Conservation (phyloP, 2,329 filamentous ascomycete species). For the Diatrype stigma region DNA sequence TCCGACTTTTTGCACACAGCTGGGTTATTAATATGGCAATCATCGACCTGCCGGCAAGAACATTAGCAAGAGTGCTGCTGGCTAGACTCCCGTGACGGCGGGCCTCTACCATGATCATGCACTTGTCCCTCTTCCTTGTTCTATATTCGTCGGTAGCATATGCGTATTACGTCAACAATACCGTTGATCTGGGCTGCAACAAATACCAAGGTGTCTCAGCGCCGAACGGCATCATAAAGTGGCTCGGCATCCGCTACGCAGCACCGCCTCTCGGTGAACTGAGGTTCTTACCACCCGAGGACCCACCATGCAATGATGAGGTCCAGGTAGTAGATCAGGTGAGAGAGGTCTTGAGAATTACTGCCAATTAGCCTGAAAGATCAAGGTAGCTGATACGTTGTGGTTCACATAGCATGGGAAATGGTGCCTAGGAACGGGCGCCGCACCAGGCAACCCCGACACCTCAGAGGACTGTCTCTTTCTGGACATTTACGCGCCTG, state of each 20-base stretch:
- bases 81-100: background rate
- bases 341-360: conserved; percentile 11
- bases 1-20: background rate
- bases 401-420: conserved; percentile 20
- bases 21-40: background rate
- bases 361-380: background rate
- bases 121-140: conserved; percentile 11
- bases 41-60: background rate
- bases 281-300: conserved; percentile 63
- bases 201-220: conserved; percentile 56
- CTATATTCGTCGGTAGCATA: background rate
- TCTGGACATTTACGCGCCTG: conserved; percentile 60
- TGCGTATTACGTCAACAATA: conserved; percentile 14
- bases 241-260: conserved; percentile 73
- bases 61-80: background rate
- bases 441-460: conserved; percentile 6
- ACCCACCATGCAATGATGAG: conserved; percentile 46
- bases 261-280: conserved; percentile 61
- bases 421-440: conserved; percentile 19
- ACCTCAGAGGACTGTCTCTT: conserved; percentile 64
- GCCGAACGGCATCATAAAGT: conserved; percentile 59
- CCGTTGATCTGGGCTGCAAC: conserved; percentile 63
- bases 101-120: background rate
- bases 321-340: conserved; percentile 54
- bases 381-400: background rate